Evolutionary conservation across 2,329 filamentous ascomycete genomes (phyloP).

Genomic region (Colletotrichum falcatum): DNA sequence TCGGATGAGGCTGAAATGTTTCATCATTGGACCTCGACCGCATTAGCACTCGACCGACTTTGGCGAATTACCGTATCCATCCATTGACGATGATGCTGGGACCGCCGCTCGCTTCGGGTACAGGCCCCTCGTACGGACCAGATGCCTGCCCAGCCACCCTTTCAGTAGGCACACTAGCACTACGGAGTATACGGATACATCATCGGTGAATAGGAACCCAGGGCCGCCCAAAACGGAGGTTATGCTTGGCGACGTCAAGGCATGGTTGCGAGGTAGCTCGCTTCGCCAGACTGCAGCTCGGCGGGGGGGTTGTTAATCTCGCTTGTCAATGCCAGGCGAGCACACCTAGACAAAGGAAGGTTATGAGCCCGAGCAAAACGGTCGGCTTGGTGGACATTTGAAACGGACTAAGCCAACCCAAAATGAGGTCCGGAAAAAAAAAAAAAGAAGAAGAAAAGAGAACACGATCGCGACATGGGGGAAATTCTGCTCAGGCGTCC

Average conservation of each 20-base stretch:
- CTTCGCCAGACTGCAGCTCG: constrained; percentile 18
- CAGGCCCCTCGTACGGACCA: too few species aligned
- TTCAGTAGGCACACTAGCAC: not conserved
- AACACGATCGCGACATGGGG: constrained; percentile 8
- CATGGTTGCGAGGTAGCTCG: not conserved
- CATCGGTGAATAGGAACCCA: not conserved
- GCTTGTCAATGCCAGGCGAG: too few species aligned
- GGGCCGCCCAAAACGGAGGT: not conserved
- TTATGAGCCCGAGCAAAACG: not conserved
- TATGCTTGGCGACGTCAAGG: not conserved
- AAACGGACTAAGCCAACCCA: not conserved
- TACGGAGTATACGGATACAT: too few species aligned
- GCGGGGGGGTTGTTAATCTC: not conserved
- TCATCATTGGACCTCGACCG: constrained; percentile 38
- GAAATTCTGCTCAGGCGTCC: constrained; percentile 29
- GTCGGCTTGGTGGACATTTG: not conserved
- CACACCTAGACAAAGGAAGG: not conserved
- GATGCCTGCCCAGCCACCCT: constrained; percentile 23
- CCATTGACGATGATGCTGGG: constrained; percentile 1
- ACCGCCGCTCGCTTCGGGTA: not conserved
- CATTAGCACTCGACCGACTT: constrained; percentile 31
- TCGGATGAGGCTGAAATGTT: constrained; percentile 41
- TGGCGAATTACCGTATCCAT: constrained; percentile 13
- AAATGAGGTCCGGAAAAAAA: not conserved
- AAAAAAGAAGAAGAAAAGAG: not conserved